Evolutionary conservation across 75 land plant species (phyloP), one percentile per base, ranked within the genome.

Genomic region (Adiantum capillusveneris): DNA sequence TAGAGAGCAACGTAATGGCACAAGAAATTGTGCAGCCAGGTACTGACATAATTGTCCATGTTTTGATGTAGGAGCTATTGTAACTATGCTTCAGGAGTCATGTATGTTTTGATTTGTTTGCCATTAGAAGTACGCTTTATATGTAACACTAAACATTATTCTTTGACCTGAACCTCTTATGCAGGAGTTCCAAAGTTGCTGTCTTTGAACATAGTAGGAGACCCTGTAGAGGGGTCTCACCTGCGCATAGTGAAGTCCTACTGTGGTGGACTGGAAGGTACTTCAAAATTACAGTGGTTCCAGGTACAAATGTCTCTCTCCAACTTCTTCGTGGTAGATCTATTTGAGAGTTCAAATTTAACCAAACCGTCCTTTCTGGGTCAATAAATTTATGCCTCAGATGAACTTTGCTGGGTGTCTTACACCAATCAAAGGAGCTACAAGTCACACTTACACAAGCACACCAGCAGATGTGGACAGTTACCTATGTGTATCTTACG

Each of bases 231-330:
- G 57, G 57, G 26, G 14, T 25, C 57, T 2, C 29, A 56, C 18
- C 27, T 56, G 7, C 5, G 29, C 18, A 27, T 56, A 2, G 57
- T 12, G 6, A 56, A 56, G 57, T 25, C 25, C 6, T 56, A 56
- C 27, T 56, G 11, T 7, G 57, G 57, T 56, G 57, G 57, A 22
- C 14, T 25, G 12, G 57, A 56, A 27, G 57, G 57, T 12, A 17
- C 27, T n/a, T 25, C 57, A 12, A 56, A 56, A 17, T 3, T 56
- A 2, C 57, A 56, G 12, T 56, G 57, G 57, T 56, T 56, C 12
- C 27, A 25, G 57, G 57, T 56, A 25, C 12, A n/a, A n/a, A n/a
- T n/a, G n/a, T n/a, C n/a, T n/a, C n/a, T n/a, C n/a, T n/a, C n/a
- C n/a, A n/a, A n/a, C n/a, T n/a, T n/a, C n/a, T n/a, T n/a, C n/a